phyloP scores from a whole-genome alignment of 1,284 basidiomycete genomes.

The Sporisorium graminicola region DNA sequence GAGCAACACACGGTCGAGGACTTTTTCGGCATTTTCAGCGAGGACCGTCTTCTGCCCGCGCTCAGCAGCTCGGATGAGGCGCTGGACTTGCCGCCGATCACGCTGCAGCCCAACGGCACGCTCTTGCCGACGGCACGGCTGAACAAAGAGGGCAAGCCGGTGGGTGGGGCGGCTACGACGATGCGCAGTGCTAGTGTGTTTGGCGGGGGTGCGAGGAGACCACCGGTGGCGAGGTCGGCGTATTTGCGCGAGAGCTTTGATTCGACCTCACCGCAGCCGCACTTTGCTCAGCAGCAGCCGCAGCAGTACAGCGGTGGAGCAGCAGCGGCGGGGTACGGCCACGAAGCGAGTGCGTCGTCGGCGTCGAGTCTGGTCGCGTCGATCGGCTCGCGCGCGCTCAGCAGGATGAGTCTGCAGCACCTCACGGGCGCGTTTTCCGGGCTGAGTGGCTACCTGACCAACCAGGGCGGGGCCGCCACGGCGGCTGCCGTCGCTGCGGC shows the following conservation, averaged over 20 bases:
- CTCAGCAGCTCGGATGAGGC: constrained; percentile 50
- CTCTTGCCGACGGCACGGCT: constrained; percentile 31
- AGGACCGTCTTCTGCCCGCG: constrained; percentile 47
- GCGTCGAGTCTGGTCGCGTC: constrained; percentile 32
- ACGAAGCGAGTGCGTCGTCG: constrained; percentile 20
- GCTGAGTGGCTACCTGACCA: constrained; percentile 54
- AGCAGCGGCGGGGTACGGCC: constrained; percentile 16
- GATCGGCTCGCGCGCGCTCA: constrained; percentile 44
- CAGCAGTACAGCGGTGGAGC: too few species aligned
- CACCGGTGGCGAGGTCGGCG: constrained; percentile 56
- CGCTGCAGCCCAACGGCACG: constrained; percentile 28
- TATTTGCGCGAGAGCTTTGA: constrained; percentile 55
- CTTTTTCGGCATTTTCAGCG: constrained; percentile 60
- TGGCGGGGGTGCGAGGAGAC: constrained; percentile 33
- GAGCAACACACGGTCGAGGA: constrained; percentile 51
- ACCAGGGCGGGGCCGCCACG: constrained; percentile 37
- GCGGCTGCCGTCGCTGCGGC: constrained; percentile 40
- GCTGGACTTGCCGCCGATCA: constrained; percentile 61
- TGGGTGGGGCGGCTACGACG: not conserved
- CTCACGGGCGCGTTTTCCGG: constrained; percentile 57
- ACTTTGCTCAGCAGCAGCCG: too few species aligned
- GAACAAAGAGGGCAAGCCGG: constrained; percentile 34
- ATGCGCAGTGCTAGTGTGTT: constrained; percentile 28
- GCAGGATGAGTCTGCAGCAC: constrained; percentile 53
- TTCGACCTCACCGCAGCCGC: too few species aligned